Evolutionary conservation across 352 stramenopile genomes (phyloP).

Genomic region (Phytophthora ohioensis): DNA sequence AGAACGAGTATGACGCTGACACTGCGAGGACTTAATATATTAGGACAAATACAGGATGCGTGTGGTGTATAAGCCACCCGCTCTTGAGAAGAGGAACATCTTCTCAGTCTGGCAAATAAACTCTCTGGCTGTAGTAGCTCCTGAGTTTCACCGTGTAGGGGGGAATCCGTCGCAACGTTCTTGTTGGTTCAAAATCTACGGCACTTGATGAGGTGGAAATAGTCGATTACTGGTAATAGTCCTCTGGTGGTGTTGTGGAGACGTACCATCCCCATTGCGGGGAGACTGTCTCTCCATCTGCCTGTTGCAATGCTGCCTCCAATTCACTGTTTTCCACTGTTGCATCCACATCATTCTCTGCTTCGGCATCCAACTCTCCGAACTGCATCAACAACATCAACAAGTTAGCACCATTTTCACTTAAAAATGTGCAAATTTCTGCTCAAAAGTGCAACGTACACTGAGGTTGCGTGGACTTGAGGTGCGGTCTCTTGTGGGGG

Average conservation of each 20-base stretch:
- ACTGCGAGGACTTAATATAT: slow-evolving; percentile 40
- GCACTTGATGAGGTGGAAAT: slow-evolving; percentile 23
- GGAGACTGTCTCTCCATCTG: slow-evolving; percentile 56
- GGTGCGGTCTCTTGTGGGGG: slow-evolving; percentile 44
- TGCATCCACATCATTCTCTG: slow-evolving; percentile 20
- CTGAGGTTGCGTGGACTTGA: slow-evolving; percentile 45
- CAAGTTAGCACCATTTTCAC: slow-evolving; percentile 11
- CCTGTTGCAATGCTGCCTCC: slow-evolving; percentile 34
- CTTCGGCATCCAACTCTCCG: slow-evolving; percentile 44
- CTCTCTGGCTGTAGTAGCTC: slow-evolving; percentile 15
- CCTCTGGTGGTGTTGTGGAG: slow-evolving; percentile 78
- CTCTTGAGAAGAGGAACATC: neutral
- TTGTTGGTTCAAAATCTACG: slow-evolving; percentile 34
- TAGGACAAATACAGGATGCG: slow-evolving; percentile 32
- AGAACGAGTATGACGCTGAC: slow-evolving; percentile 4
- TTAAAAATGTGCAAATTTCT: neutral
- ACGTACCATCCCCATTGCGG: slow-evolving; percentile 88
- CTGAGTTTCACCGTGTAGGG: slow-evolving; percentile 19
- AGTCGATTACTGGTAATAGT: slow-evolving; percentile 61
- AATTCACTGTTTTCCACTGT: slow-evolving; percentile 25
- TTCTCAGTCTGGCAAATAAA: slow-evolving; percentile 24
- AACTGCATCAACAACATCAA: slow-evolving; percentile 34
- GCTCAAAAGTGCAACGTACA: slow-evolving; percentile 26
- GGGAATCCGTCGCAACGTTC: slow-evolving; percentile 33
- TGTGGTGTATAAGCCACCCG: neutral